A percentile compares a stretch with the other conserved stretches of the same genome.
These are phyloP conservation scores for Hypoxylon sp. DNA, from an alignment of 2,329 filamentous ascomycete genomes.

Conservation along the genomic window DNA sequence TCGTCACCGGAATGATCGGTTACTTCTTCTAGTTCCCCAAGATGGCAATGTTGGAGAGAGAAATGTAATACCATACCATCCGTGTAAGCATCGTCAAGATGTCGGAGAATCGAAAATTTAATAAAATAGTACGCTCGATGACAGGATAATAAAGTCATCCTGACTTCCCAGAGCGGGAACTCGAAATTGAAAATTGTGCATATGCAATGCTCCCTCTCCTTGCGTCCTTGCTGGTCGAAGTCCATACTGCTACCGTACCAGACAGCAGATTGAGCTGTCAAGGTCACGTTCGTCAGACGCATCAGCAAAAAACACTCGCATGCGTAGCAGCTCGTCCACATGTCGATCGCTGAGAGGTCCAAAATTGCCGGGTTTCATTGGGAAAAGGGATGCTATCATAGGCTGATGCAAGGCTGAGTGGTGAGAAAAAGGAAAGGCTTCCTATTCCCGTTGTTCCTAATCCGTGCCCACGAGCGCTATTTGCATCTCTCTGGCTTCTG, in stretches of 20 bases:
- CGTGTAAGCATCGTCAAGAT: constrained; percentile 7
- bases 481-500: constrained; percentile 19
- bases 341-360: constrained; percentile 47
- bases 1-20: constrained; percentile 21
- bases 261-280: constrained; percentile 28
- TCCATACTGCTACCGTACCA: constrained; percentile 8
- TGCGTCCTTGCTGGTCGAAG: constrained; percentile 7
- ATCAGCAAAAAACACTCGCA: constrained; percentile 31
- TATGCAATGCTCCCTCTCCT: constrained; percentile 30
- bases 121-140: constrained; percentile 17
- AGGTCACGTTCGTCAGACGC: constrained; percentile 38
- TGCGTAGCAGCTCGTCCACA: constrained; percentile 42
- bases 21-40: constrained; percentile 20
- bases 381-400: constrained; percentile 26
- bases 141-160: constrained; percentile 17
- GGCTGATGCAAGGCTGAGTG: constrained; percentile 34
- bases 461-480: constrained; percentile 27
- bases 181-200: constrained; percentile 29
- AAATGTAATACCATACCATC: too few relatives aligned
- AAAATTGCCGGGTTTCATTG: constrained; percentile 40
- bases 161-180: constrained; percentile 21
- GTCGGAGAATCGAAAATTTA: constrained; percentile 11
- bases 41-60: constrained; percentile 18
- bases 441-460: constrained; percentile 35
- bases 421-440: constrained; percentile 23